These are phyloP conservation scores for Picea sitchensis DNA, from an alignment of 75 land plant genomes.

Conservation along the genomic window DNA sequence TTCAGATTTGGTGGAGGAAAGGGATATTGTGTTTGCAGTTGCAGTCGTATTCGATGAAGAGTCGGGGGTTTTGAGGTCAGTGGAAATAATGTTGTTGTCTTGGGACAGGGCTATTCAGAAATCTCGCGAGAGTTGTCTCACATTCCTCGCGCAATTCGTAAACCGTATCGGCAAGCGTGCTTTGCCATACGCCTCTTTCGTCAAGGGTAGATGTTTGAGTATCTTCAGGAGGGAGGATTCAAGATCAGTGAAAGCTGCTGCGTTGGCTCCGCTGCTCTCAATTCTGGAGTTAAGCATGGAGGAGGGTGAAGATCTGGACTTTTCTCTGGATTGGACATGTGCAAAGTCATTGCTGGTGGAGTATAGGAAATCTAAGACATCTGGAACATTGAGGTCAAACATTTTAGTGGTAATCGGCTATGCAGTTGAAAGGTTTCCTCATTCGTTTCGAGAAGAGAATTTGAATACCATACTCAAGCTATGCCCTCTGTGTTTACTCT, in stretches of 20 bases:
- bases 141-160: conserved; percentile 15
- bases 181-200: conserved; percentile 15
- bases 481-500: conserved; percentile 8
- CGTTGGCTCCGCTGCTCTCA: conserved; percentile 21
- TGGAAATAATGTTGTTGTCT: conserved; percentile 17
- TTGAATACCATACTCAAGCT: conserved; percentile 20
- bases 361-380: conserved; percentile 27
- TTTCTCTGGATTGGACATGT: conserved; percentile 23
- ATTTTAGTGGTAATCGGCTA: conserved; percentile 28
- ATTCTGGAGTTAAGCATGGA: not conserved
- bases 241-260: conserved; percentile 6
- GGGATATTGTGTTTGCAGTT: conserved; percentile 28
- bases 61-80: conserved; percentile 21
- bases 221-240: too few species aligned
- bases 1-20: conserved; percentile 17
- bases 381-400: conserved; percentile 32
- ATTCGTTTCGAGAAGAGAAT: conserved; percentile 21
- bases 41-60: conserved; percentile 31
- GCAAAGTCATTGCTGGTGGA: conserved; percentile 18
- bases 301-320: conserved; percentile 1
- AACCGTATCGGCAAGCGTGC: conserved; percentile 18
- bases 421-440: conserved; percentile 29
- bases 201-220: conserved; percentile 5
- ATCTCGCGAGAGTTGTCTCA: conserved; percentile 21
- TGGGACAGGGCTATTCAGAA: conserved; percentile 21